phyloP scores from a whole-genome alignment of 257 asterid genomes.

The Nemophila menziesii region DNA sequence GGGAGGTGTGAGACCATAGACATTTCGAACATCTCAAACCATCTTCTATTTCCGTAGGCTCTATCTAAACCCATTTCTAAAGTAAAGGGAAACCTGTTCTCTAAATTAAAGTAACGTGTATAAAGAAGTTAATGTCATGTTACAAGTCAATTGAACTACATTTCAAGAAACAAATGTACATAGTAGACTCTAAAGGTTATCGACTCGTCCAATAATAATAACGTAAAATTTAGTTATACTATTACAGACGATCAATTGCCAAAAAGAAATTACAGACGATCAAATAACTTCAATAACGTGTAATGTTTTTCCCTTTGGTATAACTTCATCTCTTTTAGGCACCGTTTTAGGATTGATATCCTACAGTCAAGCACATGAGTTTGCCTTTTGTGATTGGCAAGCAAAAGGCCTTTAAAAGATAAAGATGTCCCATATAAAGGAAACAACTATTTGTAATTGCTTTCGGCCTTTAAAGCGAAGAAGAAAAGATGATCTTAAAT shows the following conservation, averaged over 20 bases:
- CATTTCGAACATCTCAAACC: no score
- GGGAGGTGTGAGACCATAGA: no score
- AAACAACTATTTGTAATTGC: slow-evolving; percentile 3
- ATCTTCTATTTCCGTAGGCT: no score
- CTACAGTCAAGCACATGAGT: background rate
- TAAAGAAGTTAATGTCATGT: no score
- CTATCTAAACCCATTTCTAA: no score
- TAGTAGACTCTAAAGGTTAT: no score
- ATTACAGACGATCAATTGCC: background rate
- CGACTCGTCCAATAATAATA: no score
- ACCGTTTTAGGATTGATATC: background rate
- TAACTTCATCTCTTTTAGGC: background rate
- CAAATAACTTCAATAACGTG: background rate
- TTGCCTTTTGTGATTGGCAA: slow-evolving; percentile 6
- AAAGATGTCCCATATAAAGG: slow-evolving; percentile 16
- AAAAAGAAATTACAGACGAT: background rate
- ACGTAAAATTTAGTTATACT: no score
- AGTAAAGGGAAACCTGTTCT: no score
- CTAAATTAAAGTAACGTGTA: no score
- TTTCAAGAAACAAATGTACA: no score
- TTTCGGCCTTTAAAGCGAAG: slow-evolving; percentile 23
- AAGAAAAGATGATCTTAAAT: background rate
- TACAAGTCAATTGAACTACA: no score
- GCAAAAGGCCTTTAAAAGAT: slow-evolving; percentile 3
- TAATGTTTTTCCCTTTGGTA: background rate